Evolutionary conservation across 129 eudicot genomes (phyloP).

Genomic region (Logfia minima): DNA sequence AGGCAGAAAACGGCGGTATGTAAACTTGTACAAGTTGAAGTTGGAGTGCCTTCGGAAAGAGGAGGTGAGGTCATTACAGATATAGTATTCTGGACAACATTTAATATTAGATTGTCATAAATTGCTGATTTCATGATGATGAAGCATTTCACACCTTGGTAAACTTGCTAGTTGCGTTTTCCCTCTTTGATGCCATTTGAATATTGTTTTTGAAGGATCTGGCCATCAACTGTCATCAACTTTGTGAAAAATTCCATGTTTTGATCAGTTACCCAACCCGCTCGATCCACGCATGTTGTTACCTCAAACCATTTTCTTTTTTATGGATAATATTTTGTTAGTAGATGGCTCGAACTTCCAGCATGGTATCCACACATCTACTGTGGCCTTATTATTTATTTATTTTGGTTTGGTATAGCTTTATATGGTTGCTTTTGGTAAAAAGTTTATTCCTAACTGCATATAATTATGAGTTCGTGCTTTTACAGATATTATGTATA

Average conservation of each 20-base stretch:
- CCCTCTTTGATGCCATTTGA: background rate
- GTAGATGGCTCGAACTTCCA: background rate
- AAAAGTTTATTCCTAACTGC: background rate
- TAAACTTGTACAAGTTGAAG: slow-evolving; percentile 78
- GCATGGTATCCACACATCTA: background rate
- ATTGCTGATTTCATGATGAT: slow-evolving; percentile 9
- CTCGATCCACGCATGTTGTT: background rate
- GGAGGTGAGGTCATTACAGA: slow-evolving; percentile 50
- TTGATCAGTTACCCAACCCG: background rate
- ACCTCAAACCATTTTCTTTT: background rate
- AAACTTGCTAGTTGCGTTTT: background rate
- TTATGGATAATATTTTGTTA: background rate
- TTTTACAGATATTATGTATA: background rate
- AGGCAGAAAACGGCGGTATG: slow-evolving; percentile 65
- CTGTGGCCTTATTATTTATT: background rate
- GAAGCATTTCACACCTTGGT: slow-evolving; percentile 20
- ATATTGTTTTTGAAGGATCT: slow-evolving; percentile 3
- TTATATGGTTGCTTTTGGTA: background rate
- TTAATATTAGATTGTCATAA: background rate
- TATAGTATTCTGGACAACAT: background rate
- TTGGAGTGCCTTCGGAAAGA: slow-evolving; percentile 78
- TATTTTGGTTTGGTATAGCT: background rate
- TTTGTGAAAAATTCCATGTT: background rate
- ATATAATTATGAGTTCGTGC: background rate
- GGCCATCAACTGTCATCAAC: background rate